Evolutionary conservation across 2,329 filamentous ascomycete species (phyloP).

Genomic region (Colletotrichum tabaci): DNA sequence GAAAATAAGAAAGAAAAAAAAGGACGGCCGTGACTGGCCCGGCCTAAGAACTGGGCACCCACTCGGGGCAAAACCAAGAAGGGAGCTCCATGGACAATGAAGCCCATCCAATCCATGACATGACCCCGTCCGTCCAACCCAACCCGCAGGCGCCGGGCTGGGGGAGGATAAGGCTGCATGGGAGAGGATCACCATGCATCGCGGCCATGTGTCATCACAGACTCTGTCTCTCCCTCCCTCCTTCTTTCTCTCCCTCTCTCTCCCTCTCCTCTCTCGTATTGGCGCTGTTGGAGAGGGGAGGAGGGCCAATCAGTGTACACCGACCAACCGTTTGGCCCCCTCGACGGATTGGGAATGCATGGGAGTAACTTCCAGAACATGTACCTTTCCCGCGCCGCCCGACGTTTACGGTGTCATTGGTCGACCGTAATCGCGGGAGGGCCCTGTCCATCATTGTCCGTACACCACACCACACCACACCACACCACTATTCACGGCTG

Average conservation of each 20-base stretch:
- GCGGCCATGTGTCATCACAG: conserved; percentile 38
- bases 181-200: conserved; percentile 35
- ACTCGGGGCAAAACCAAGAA: neutral
- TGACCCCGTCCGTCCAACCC: neutral
- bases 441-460: neutral
- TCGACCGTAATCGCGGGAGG: conserved; percentile 2
- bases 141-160: conserved; percentile 17
- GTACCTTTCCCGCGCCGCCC: conserved; percentile 4
- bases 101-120: too few relatives aligned
- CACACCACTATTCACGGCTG: neutral
- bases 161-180: conserved; percentile 39
- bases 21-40: neutral
- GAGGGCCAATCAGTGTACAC: neutral
- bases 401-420: neutral
- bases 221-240: neutral
- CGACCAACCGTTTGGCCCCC: neutral
- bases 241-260: too few relatives aligned
- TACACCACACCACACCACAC: neutral
- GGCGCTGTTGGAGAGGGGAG: neutral
- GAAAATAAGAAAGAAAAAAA: too few relatives aligned
- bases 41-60: neutral
- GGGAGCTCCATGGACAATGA: too few relatives aligned
- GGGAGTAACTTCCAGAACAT: conserved; percentile 27
- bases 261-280: neutral
- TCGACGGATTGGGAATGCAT: neutral